Evolutionary conservation across 768 basidiomycete species (phyloP).

Genomic region (Phanerochaete carnosa): DNA sequence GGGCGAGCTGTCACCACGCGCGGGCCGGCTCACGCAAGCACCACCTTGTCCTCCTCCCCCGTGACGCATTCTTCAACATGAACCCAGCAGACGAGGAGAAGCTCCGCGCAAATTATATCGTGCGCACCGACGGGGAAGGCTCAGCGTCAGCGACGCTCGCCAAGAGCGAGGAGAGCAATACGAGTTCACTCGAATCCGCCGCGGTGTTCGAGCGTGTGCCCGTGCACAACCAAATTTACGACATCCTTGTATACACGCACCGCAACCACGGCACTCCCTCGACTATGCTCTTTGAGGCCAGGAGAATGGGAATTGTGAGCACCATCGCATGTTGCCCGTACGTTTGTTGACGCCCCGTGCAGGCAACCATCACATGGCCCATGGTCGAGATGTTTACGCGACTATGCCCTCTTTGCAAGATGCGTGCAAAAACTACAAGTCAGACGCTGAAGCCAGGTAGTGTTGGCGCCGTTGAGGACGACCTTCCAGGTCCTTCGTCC

Average conservation of each 20-base stretch:
- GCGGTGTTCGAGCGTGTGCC: constrained; percentile 59
- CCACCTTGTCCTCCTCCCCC: constrained; percentile 55
- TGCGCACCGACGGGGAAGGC: constrained; percentile 34
- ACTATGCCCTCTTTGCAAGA: constrained; percentile 53
- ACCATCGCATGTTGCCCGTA: background rate
- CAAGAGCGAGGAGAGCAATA: constrained; percentile 20
- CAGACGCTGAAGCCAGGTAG: background rate
- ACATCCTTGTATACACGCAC: constrained; percentile 65
- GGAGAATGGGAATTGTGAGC: constrained; percentile 60
- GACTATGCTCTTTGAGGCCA: constrained; percentile 53
- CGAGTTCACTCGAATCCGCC: constrained; percentile 28
- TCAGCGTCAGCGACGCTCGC: constrained; percentile 1
- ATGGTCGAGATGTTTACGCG: constrained; percentile 68
- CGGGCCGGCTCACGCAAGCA: constrained; percentile 57
- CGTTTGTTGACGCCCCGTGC: constrained; percentile 5
- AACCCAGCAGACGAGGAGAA: constrained; percentile 48
- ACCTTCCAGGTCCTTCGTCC: background rate
- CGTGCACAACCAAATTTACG: constrained; percentile 65
- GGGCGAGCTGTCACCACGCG: constrained; percentile 59
- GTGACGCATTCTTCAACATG: constrained; percentile 55
- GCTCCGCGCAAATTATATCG: constrained; percentile 44
- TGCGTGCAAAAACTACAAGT: constrained; percentile 33
- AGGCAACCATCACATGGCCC: constrained; percentile 71
- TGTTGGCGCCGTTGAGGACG: background rate
- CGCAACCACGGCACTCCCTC: constrained; percentile 51